phyloP scores from a whole-genome alignment of 2,329 filamentous ascomycete species.

The Aspergillus carbonarius region DNA sequence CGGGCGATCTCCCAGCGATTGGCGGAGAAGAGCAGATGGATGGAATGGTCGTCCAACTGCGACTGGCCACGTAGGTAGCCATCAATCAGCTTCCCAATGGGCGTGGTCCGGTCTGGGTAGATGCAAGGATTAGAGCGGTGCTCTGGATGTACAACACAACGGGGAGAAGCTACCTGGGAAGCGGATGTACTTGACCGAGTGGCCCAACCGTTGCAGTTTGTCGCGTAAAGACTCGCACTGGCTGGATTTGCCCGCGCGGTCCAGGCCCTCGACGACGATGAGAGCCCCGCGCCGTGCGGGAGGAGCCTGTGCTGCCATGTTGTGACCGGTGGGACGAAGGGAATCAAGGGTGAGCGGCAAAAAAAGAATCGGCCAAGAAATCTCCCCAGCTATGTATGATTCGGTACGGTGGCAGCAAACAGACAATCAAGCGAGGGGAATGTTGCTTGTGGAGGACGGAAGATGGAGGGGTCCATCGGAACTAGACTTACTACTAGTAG shows the following conservation, averaged over 20 bases:
- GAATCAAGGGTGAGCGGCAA: not conserved
- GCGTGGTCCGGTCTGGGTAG: conserved; percentile 69
- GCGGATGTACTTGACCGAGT: conserved; percentile 58
- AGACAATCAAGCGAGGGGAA: not conserved
- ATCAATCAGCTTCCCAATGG: conserved; percentile 85
- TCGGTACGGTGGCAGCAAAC: too few species aligned
- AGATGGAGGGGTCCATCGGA: too few species aligned
- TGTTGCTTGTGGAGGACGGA: too few species aligned
- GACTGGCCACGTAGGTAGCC: conserved; percentile 70
- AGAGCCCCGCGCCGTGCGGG: conserved; percentile 61
- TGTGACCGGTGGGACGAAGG: not conserved
- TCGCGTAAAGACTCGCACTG: conserved; percentile 71
- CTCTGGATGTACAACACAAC: not conserved
- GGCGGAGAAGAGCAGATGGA: conserved; percentile 85
- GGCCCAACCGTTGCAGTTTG: conserved; percentile 52
- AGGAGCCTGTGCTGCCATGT: conserved; percentile 21
- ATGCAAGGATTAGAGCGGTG: conserved; percentile 14
- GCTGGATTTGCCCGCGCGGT: conserved; percentile 88
- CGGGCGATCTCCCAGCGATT: conserved; percentile 76
- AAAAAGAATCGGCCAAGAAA: not conserved
- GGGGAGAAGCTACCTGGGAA: conserved; percentile 59
- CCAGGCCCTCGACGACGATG: conserved; percentile 83
- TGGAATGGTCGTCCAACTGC: conserved; percentile 80
- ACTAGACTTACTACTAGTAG: too few species aligned
- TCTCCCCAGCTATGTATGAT: not conserved